A percentile compares a stretch with the other conserved stretches of the same genome.
Conservation (phyloP, 257 asterid species). For the Cruciata laevipes region DNA sequence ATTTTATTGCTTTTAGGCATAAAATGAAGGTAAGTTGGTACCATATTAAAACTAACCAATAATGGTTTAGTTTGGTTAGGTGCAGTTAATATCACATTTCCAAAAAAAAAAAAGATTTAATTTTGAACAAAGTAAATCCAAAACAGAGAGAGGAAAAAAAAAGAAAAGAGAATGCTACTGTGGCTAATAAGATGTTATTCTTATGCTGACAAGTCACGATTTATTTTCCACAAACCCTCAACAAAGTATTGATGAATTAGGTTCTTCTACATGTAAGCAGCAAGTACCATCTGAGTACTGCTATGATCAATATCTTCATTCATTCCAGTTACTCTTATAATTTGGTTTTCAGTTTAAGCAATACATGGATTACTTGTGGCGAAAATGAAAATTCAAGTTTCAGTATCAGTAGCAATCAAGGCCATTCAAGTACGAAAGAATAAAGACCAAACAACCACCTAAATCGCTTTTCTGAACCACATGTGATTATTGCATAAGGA, state of each 20-base stretch:
- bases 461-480: slow-evolving; percentile 77
- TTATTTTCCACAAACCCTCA: not conserved
- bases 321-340: not conserved
- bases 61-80: not conserved
- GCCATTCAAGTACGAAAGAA: not conserved
- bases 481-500: slow-evolving; percentile 86
- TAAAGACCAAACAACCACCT: slow-evolving; percentile 51
- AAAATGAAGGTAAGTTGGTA: not conserved
- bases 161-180: too few species aligned
- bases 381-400: not conserved
- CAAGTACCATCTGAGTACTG: not conserved
- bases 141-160: not conserved
- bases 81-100: too few species aligned
- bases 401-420: not conserved
- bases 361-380: not conserved
- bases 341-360: not conserved
- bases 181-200: not conserved
- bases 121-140: not conserved
- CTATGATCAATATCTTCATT: not conserved
- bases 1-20: not conserved
- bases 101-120: not conserved
- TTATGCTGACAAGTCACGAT: not conserved
- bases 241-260: not conserved
- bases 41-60: not conserved
- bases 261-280: not conserved